Evolutionary conservation across 352 stramenopile species (phyloP), one percentile per base, ranked within the genome.

Genomic region (Phytophthora ohioensis): DNA sequence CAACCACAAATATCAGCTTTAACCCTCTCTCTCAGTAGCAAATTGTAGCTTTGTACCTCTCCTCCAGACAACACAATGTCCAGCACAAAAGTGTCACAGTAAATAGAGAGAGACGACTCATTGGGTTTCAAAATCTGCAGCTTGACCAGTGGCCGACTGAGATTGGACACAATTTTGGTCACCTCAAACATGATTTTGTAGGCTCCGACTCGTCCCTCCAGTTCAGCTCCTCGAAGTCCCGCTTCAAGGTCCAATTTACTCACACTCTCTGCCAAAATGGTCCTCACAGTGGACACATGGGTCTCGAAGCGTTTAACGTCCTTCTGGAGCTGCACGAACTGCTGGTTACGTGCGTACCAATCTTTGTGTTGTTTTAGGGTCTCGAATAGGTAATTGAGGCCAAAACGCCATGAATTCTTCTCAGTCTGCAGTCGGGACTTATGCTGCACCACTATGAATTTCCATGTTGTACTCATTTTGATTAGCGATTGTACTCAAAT

Each of bases 151-250:
- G 89, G 89, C 2, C 89, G 87, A 58, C 89, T 96, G 57, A 96
- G 79, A 36, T 87, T 91, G 46, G 86, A 92, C 36, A 90, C 84
- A 64, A 96, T 95, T 75, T 93, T 94, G 49, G 89, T 95, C 32
- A 96, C 89, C 60, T 96, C 89, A 53, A 96, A 96, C 80, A 96
- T 92, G 75, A 96, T 80, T 60, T 92, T 91, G 82, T 96, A 96
- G 27, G 87, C 84, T 30, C 89, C 87, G 39, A 96, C 89, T 57
- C 89, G 86, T 31, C 89, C 89, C 38, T 96, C 87, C 10, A 96
- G 80, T 69, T 96, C 89, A 0, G 89, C 89, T 8, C 88, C 89
- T n/a, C 89, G 85, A 12, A 96, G 73, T 6, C 89, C 89, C 0
- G 88, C 83, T 60, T 96, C 89, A 2, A 95, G 78, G 55, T 95